Evolutionary conservation across 116 monocot species (phyloP).

Genomic region (Iris pallida): DNA sequence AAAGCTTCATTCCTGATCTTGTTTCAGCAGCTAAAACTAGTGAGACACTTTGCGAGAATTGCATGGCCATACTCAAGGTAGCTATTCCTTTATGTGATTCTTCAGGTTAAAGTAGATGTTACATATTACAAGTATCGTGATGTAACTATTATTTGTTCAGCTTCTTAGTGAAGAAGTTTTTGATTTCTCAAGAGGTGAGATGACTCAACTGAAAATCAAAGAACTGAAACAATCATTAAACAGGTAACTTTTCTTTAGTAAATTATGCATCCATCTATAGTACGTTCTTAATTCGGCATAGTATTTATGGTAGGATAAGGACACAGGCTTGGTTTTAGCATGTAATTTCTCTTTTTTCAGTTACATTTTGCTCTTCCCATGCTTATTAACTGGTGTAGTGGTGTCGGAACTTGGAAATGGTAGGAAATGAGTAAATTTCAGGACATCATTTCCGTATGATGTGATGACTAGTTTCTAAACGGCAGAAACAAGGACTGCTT

Average conservation of each 20-base stretch:
- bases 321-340: no score
- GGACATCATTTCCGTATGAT: no score
- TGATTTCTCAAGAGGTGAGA: constrained; percentile 99
- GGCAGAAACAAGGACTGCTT: no score
- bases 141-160: constrained; percentile 28
- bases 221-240: constrained; percentile 92
- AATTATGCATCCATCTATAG: no score
- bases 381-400: no score
- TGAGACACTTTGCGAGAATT: constrained; percentile 98
- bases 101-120: background rate
- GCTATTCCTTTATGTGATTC: background rate
- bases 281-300: no score
- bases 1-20: constrained; percentile 93
- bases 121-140: background rate
- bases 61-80: constrained; percentile 98
- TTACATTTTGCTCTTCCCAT: no score
- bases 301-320: no score
- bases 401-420: no score
- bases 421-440: no score
- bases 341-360: no score
- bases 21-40: constrained; percentile 92
- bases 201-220: constrained; percentile 98
- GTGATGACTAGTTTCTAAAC: no score
- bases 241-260: constrained; percentile 34
- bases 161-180: constrained; percentile 99